Percentiles rank a stretch among this genome's conserved stretches.
Evolutionary conservation across 1,284 basidiomycete species (phyloP).

Genomic region (Cutaneotrichosporon spelunceum): DNA sequence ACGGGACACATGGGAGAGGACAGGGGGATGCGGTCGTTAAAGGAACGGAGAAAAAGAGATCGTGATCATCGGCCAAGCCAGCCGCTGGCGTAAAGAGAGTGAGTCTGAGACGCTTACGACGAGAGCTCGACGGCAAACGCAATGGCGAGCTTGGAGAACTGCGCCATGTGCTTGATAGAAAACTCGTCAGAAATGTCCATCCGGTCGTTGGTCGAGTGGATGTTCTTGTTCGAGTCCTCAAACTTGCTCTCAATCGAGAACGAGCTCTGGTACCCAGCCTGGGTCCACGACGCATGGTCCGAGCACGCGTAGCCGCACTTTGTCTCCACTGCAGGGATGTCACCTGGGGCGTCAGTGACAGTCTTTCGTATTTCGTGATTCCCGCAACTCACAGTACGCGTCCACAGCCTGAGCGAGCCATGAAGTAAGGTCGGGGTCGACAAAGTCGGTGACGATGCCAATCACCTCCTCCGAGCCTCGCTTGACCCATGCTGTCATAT

Average conservation of each 20-base stretch:
- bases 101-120: not conserved
- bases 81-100: not conserved
- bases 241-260: conserved; percentile 63
- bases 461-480: conserved; percentile 78
- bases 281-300: conserved; percentile 74
- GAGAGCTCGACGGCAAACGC: conserved; percentile 75
- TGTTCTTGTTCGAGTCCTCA: conserved; percentile 64
- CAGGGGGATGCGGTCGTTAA: not conserved
- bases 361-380: too few relatives aligned
- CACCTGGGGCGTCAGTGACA: conserved; percentile 31
- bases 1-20: not conserved
- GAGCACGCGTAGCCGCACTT: conserved; percentile 93
- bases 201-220: conserved; percentile 76
- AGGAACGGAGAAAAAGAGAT: conserved; percentile 1
- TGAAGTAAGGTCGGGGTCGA: conserved; percentile 65
- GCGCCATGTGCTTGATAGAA: conserved; percentile 60
- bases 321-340: conserved; percentile 51
- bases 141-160: conserved; percentile 82
- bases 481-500: conserved; percentile 94
- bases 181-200: conserved; percentile 77
- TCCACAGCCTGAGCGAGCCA: conserved; percentile 71
- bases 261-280: conserved; percentile 76
- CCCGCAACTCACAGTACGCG: conserved; percentile 59
- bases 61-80: not conserved
- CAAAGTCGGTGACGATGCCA: conserved; percentile 86